Conservation (phyloP, 2,329 filamentous ascomycete genomes). For the Aspergillus fumigatus region DNA sequence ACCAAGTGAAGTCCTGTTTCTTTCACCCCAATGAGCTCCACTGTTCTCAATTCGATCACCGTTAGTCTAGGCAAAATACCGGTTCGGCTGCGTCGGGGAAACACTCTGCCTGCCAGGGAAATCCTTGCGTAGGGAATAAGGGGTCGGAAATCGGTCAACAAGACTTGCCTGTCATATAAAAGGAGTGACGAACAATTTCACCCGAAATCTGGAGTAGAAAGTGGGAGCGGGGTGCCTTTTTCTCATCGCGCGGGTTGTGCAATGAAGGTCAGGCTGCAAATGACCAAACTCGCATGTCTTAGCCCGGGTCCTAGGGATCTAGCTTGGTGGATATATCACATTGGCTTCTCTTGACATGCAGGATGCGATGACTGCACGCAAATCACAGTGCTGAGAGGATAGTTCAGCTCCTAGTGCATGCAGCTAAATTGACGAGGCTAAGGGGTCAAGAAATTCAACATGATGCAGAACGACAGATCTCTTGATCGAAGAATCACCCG, state of each 20-base stretch:
- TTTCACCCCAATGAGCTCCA: background rate
- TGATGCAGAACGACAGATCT: conserved; percentile 7
- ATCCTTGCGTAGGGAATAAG: background rate
- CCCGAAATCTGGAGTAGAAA: background rate
- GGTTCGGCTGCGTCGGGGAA: background rate
- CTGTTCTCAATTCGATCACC: background rate
- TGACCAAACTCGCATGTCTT: conserved; percentile 7
- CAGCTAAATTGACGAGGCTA: conserved; percentile 7
- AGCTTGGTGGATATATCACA: conserved; percentile 29
- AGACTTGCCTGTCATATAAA: background rate
- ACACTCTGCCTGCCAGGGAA: background rate
- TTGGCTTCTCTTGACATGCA: conserved; percentile 24
- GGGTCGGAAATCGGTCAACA: background rate
- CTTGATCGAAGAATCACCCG: conserved; percentile 11
- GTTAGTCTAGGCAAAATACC: background rate
- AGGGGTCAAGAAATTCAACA: conserved; percentile 5
- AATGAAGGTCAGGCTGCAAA: conserved; percentile 6
- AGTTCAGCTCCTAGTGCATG: conserved; percentile 7
- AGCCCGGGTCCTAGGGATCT: conserved; percentile 15
- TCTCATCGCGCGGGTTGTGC: conserved; percentile 17
- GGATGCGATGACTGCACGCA: conserved; percentile 15
- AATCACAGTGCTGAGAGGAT: conserved; percentile 9
- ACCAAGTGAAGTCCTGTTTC: background rate
- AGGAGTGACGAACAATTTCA: background rate
- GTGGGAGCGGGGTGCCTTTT: conserved; percentile 13